Evolutionary conservation across 2,329 filamentous ascomycete genomes (phyloP).

Genomic region (Drechslera avenae): DNA sequence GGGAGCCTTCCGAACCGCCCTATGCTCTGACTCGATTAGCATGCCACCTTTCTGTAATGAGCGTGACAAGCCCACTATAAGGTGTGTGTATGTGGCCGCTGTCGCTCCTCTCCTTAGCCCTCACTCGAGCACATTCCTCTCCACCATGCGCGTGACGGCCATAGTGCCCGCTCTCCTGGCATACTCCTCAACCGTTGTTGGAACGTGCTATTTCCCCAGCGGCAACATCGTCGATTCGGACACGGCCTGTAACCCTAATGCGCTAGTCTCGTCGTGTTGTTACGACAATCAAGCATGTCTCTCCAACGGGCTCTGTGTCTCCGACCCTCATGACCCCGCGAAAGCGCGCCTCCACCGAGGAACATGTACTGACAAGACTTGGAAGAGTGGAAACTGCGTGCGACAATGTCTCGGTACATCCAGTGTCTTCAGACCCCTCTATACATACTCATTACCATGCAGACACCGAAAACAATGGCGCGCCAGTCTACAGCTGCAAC

Average conservation of each 20-base stretch:
- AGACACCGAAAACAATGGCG: conserved; percentile 31
- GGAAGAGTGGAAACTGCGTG: conserved; percentile 34
- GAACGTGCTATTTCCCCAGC: conserved; percentile 26
- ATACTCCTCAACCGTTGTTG: conserved; percentile 9
- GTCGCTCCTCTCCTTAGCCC: neutral
- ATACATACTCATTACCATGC: conserved; percentile 4
- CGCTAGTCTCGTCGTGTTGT: conserved; percentile 32
- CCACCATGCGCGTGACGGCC: conserved; percentile 1
- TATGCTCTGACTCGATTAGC: neutral
- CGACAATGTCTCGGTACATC: conserved; percentile 27
- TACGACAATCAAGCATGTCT: conserved; percentile 38
- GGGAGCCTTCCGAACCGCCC: neutral
- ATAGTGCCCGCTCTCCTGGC: neutral
- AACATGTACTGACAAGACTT: conserved; percentile 35
- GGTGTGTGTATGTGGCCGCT: neutral
- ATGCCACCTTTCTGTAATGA: neutral
- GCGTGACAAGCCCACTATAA: conserved; percentile 5
- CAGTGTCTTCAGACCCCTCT: neutral
- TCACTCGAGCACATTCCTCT: neutral
- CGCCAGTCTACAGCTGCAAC: conserved; percentile 35
- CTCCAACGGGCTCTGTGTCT: conserved; percentile 39
- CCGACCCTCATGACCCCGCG: conserved; percentile 28
- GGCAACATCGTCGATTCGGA: conserved; percentile 13
- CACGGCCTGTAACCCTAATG: conserved; percentile 24
- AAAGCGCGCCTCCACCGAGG: conserved; percentile 31